Evolutionary conservation across 805 yeast species (phyloP), one percentile per base, ranked within the genome.

Genomic region (Sugiyamaella boreocaroliniensis): DNA sequence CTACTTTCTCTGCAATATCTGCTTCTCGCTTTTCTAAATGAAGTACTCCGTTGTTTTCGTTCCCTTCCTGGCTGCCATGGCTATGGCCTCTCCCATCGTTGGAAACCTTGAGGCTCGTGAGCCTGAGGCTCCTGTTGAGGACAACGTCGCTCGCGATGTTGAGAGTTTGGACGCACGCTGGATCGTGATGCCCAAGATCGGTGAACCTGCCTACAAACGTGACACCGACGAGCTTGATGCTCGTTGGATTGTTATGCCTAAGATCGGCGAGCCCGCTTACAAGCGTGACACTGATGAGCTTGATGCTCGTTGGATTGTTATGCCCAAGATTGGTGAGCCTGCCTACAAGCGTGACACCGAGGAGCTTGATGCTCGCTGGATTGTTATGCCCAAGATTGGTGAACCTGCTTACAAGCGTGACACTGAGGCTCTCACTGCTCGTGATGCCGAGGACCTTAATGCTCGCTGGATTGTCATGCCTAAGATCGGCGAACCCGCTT

Each of bases 171-270:
- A 43, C 14, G 52, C 48, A n/a, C 32, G 51, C 11, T 22, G 22
- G 37, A 16, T 48, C 22, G 45, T 15, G 14, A 7, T 32, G 16
- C 51, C 51, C 16, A 42, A 41, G 20, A 22, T 44, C 22, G 52
- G 52, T 29, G 48, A 43, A 43, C 52, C 52, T 43, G 43, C 43
- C n/a, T 49, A 43, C 29, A 43, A 26, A 29, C 40, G 52, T 15
- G 52, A 49, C n/a, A 15, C 37, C 18, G 51, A 42, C 10, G 47
- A 26, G 15, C 34, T 49, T 19, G 47, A 49, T n/a, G 50, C 50
- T n/a, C 45, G 52, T 8, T 16, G 29, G n/a, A 14, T 49, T 43
- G 43, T 14, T 2, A 11, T 37, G 14, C 47, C 47, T 12, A 48
- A 41, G 37, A 22, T 43, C 40, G 51, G 51, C 9, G 47, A 42